Evolutionary conservation across 176 grass and related monocot species (phyloP).

Genomic region (Paspalum notatum): DNA sequence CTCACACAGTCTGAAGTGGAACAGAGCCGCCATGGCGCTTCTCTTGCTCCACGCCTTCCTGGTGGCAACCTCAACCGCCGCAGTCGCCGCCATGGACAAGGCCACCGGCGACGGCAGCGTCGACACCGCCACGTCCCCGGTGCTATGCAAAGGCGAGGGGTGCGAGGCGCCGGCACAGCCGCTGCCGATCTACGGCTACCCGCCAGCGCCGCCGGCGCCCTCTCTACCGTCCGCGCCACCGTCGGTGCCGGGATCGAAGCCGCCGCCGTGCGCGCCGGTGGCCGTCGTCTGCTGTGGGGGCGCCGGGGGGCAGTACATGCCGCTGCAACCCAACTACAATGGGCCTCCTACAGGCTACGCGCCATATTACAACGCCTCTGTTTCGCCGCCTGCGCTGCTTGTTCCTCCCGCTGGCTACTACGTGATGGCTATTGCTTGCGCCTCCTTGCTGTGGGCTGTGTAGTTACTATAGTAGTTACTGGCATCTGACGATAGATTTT

Average conservation of each 20-base stretch:
- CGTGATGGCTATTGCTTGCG: not conserved
- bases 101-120: not conserved
- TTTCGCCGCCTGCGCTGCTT: slow-evolving; percentile 17
- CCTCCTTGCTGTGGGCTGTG: not conserved
- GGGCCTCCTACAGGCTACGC: slow-evolving; percentile 33
- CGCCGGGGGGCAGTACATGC: slow-evolving; percentile 33
- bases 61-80: slow-evolving; percentile 1
- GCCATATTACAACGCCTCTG: slow-evolving; percentile 51
- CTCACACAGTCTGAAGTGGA: no score
- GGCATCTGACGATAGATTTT: not conserved
- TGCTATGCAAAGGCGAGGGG: slow-evolving; percentile 28
- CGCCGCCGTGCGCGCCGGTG: slow-evolving; percentile 39
- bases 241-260: not conserved
- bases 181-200: slow-evolving; percentile 38
- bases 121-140: not conserved
- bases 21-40: not conserved
- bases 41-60: slow-evolving; percentile 32
- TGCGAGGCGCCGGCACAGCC: slow-evolving; percentile 31
- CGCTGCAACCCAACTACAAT: slow-evolving; percentile 38
- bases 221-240: not conserved
- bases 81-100: not conserved
- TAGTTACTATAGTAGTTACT: not conserved
- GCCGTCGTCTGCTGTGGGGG: slow-evolving; percentile 44
- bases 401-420: slow-evolving; percentile 1
- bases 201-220: not conserved